Evolutionary conservation across 805 yeast genomes (phyloP).

Genomic region (Ogataea allantospora): DNA sequence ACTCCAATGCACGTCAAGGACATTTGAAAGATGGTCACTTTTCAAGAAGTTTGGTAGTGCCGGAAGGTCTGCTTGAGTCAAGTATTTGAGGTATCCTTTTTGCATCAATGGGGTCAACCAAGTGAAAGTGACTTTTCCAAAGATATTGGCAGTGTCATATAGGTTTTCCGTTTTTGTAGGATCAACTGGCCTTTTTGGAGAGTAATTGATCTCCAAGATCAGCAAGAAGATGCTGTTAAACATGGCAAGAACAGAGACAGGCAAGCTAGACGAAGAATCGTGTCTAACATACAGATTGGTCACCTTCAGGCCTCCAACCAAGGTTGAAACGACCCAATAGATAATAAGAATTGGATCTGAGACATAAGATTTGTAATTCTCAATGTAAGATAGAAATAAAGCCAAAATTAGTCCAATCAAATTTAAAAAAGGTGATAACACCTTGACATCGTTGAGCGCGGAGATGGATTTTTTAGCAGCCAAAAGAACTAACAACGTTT

Average conservation of each 20-base stretch:
- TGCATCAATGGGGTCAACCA: constrained; percentile 64
- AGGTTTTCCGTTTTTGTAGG: constrained; percentile 41
- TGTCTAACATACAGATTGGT: constrained; percentile 41
- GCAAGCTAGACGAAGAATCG: constrained; percentile 31
- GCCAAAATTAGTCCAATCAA: constrained; percentile 50
- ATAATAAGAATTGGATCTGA: constrained; percentile 68
- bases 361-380: constrained; percentile 61
- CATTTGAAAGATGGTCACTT: constrained; percentile 48
- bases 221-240: constrained; percentile 43
- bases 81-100: constrained; percentile 46
- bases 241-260: constrained; percentile 24
- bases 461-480: constrained; percentile 11
- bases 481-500: constrained; percentile 22
- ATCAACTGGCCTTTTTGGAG: constrained; percentile 33
- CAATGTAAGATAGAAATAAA: constrained; percentile 61
- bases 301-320: constrained; percentile 48
- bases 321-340: constrained; percentile 66
- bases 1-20: constrained; percentile 61
- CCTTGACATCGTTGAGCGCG: constrained; percentile 28
- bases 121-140: constrained; percentile 49
- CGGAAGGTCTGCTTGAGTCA: constrained; percentile 66
- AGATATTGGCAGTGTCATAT: constrained; percentile 48
- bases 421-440: constrained; percentile 33
- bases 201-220: constrained; percentile 43
- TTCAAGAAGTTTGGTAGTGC: constrained; percentile 67